phyloP scores from a whole-genome alignment of 345 rosid genomes.

The Ceriops decandra region DNA sequence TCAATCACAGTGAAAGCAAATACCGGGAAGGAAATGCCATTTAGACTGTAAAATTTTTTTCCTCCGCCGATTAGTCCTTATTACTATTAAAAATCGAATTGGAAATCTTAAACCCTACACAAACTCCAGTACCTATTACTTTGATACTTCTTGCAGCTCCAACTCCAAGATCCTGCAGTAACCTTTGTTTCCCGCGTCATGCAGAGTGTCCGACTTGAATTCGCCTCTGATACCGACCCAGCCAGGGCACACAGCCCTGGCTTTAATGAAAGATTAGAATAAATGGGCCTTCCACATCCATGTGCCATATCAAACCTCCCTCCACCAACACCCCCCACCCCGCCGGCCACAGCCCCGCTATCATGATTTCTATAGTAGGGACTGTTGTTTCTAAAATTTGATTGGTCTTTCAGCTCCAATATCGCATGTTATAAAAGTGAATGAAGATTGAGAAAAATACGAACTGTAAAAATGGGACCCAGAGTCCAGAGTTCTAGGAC shows the following conservation, averaged over 20 bases:
- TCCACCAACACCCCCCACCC: not conserved
- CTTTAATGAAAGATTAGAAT: not conserved
- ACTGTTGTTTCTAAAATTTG: not conserved
- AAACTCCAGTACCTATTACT: too few species aligned
- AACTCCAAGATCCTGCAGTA: not conserved
- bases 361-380: too few species aligned
- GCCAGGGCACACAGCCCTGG: not conserved
- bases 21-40: too few species aligned
- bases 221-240: not conserved
- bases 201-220: not conserved
- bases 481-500: slow-evolving; percentile 31
- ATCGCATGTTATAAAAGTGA: not conserved
- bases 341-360: too few species aligned
- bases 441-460: not conserved
- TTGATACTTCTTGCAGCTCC: not conserved
- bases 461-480: slow-evolving; percentile 9
- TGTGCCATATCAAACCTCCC: not conserved
- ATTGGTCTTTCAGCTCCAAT: not conserved
- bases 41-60: too few species aligned
- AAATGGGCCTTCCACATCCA: not conserved
- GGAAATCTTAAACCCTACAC: too few species aligned
- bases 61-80: too few species aligned
- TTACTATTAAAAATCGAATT: too few species aligned
- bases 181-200: not conserved
- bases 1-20: too few species aligned